Evolutionary conservation across 768 basidiomycete species (phyloP).

Genomic region (Trametes cingulata): DNA sequence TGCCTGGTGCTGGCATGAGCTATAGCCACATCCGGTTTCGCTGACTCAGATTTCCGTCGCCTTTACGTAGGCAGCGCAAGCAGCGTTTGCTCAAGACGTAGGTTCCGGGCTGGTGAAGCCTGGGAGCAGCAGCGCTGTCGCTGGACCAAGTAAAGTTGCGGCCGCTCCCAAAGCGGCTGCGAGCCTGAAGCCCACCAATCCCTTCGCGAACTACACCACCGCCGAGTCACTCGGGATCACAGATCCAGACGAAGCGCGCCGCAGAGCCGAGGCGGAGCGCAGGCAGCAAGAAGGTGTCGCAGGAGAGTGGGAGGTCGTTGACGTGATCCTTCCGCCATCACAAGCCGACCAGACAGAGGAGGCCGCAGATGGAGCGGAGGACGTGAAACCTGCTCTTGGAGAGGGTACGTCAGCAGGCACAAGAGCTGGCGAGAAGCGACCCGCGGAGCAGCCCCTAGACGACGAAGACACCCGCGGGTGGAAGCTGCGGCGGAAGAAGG

Average conservation of each 20-base stretch:
- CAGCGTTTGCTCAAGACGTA: constrained; percentile 77
- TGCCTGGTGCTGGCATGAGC: neutral
- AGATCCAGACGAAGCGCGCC: constrained; percentile 73
- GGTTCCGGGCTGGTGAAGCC: constrained; percentile 60
- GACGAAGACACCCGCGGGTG: constrained; percentile 57
- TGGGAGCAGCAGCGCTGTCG: constrained; percentile 35
- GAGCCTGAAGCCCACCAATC: constrained; percentile 55
- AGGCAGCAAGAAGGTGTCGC: constrained; percentile 66
- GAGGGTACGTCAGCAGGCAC: constrained; percentile 5
- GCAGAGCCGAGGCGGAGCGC: constrained; percentile 59
- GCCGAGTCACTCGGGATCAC: constrained; percentile 78
- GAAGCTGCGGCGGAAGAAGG: constrained; percentile 67
- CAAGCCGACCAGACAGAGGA: constrained; percentile 11
- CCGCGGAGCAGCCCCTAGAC: constrained; percentile 36
- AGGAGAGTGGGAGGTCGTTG: constrained; percentile 77
- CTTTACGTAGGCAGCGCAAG: constrained; percentile 68
- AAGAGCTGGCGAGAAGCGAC: constrained; percentile 29
- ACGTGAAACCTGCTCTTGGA: constrained; percentile 2
- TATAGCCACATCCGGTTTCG: neutral
- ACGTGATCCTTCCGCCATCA: constrained; percentile 31
- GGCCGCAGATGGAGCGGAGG: constrained; percentile 1
- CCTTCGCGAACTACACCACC: constrained; percentile 85
- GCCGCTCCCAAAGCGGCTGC: constrained; percentile 38
- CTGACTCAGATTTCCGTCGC: constrained; percentile 9
- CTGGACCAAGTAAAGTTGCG: constrained; percentile 36